Evolutionary conservation across 257 asterid species (phyloP).

Genomic region (Solanum rostratum): DNA sequence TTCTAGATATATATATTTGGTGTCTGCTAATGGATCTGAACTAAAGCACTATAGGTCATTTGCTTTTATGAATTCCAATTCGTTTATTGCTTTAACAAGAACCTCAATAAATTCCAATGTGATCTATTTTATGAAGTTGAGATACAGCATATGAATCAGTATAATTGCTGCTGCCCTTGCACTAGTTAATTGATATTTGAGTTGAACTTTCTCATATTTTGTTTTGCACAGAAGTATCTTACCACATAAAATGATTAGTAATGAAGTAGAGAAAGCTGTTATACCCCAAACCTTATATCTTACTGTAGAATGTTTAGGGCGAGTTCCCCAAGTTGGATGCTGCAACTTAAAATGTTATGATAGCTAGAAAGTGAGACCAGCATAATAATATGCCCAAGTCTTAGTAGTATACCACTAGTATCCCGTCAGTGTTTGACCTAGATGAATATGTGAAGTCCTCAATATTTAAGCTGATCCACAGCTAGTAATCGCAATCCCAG

Average conservation of each 20-base stretch:
- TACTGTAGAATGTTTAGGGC: neutral
- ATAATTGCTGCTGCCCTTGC: neutral
- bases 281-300: neutral
- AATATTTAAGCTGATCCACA: neutral
- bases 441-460: neutral
- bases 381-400: neutral
- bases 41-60: neutral
- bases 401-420: neutral
- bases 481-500: neutral
- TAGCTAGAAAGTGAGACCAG: neutral
- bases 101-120: neutral
- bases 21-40: neutral
- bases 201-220: neutral
- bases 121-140: neutral
- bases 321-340: neutral
- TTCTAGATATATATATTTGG: neutral
- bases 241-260: neutral
- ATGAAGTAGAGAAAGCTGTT: neutral
- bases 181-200: neutral
- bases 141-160: neutral
- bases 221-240: neutral
- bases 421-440: neutral
- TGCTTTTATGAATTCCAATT: neutral
- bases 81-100: neutral
- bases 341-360: neutral